Percentiles rank a stretch among this genome's conserved stretches.
Evolutionary conservation across 106 monocot species (phyloP).

Genomic region (Dactylorhiza incarnata): DNA sequence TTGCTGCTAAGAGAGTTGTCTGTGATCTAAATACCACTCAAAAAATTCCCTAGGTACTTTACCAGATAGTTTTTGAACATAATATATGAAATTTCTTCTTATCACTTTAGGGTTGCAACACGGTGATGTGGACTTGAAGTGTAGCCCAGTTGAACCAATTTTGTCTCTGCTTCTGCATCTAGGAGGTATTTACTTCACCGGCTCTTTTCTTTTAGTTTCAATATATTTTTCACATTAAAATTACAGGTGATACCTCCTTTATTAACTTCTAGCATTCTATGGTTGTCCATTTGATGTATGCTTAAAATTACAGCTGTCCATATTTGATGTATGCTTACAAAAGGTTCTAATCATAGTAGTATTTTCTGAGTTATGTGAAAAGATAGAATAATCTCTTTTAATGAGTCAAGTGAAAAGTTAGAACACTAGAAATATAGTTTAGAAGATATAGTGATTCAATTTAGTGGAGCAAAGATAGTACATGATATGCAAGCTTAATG

Average conservation of each 20-base stretch:
- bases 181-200: slow-evolving; percentile 39
- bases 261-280: background rate
- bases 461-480: too few relatives aligned
- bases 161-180: slow-evolving; percentile 98
- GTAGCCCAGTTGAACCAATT: slow-evolving; percentile 90
- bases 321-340: too few relatives aligned
- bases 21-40: slow-evolving; percentile 73
- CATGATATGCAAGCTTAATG: too few relatives aligned
- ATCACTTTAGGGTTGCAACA: slow-evolving; percentile 1
- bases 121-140: slow-evolving; percentile 85
- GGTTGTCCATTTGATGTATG: too few relatives aligned
- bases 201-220: background rate
- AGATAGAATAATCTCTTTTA: too few relatives aligned
- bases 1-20: slow-evolving; percentile 98
- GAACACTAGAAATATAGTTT: too few relatives aligned
- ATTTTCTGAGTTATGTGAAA: too few relatives aligned
- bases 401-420: too few relatives aligned
- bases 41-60: slow-evolving; percentile 77
- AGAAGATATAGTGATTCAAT: too few relatives aligned
- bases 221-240: slow-evolving; percentile 7
- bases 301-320: too few relatives aligned
- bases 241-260: background rate
- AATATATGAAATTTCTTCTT: background rate
- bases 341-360: too few relatives aligned
- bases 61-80: background rate